These are phyloP conservation scores for Amanita polypyramis DNA, from an alignment of 768 basidiomycete species.

Conservation along the genomic window DNA sequence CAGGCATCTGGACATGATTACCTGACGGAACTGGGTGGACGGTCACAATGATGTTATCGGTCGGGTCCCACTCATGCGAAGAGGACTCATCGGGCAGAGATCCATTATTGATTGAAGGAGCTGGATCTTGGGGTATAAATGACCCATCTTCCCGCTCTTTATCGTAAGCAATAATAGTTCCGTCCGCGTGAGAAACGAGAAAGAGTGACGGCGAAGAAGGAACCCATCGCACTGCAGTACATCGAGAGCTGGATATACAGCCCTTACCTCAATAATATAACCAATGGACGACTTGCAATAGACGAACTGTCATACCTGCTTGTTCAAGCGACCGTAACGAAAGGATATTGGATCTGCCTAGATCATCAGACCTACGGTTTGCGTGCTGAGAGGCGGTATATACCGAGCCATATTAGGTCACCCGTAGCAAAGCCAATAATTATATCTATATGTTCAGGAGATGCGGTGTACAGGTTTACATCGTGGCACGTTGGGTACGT, in stretches of 20 bases:
- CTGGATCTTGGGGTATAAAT: conserved; percentile 56
- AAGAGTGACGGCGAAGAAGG: conserved; percentile 73
- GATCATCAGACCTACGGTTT: conserved; percentile 7
- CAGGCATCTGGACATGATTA: conserved; percentile 36
- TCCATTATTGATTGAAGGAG: conserved; percentile 19
- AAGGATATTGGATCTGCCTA: conserved; percentile 66
- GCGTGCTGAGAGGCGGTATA: background rate
- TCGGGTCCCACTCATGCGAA: conserved; percentile 62
- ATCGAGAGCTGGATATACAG: conserved; percentile 67
- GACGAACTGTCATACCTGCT: conserved; percentile 43
- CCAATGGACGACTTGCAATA: background rate
- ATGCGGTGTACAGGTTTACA: conserved; percentile 71
- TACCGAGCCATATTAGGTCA: conserved; percentile 95
- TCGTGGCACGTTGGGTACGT: conserved; percentile 87
- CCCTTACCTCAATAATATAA: conserved; percentile 34
- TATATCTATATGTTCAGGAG: conserved; percentile 71
- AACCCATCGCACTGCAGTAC: conserved; percentile 89
- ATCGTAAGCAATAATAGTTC: conserved; percentile 83
- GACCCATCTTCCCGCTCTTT: conserved; percentile 82
- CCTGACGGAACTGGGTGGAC: conserved; percentile 74
- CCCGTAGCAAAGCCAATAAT: conserved; percentile 90
- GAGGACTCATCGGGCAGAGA: conserved; percentile 19
- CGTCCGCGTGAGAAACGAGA: conserved; percentile 81
- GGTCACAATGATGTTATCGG: conserved; percentile 67
- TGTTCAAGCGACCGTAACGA: conserved; percentile 81